Conservation (phyloP, 2,329 filamentous ascomycete genomes). For the Neofusicoccum laricinum region DNA sequence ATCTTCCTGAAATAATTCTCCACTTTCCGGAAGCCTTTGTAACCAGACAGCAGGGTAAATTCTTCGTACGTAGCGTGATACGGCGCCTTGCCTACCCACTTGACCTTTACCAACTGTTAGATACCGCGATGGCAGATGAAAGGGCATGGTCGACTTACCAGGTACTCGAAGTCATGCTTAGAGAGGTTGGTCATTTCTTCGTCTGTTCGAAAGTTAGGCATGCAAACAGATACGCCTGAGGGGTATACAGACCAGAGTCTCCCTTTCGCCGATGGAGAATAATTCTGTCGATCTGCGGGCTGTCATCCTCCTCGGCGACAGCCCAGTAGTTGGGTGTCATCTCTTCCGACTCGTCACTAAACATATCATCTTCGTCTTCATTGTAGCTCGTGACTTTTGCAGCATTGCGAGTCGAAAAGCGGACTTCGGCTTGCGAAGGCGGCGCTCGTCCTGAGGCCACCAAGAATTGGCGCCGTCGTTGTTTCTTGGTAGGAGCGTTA, state of each 20-base stretch:
- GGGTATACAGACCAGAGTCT: constrained; percentile 43
- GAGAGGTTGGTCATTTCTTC: constrained; percentile 38
- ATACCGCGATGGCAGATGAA: constrained; percentile 4
- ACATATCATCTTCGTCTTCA: constrained; percentile 60
- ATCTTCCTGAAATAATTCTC: constrained; percentile 93
- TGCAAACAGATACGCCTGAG: background rate
- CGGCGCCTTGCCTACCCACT: constrained; percentile 95
- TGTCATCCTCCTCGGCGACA: constrained; percentile 68
- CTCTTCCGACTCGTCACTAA: constrained; percentile 57
- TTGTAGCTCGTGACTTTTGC: constrained; percentile 71
- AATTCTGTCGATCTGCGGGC: constrained; percentile 85
- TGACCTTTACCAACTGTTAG: constrained; percentile 59
- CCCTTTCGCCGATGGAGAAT: constrained; percentile 81
- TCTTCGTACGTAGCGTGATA: constrained; percentile 95
- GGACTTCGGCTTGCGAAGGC: constrained; percentile 72
- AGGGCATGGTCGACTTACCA: constrained; percentile 39
- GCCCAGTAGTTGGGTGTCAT: constrained; percentile 69
- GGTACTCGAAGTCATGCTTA: constrained; percentile 82
- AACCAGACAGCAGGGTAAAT: constrained; percentile 68
- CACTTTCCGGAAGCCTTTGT: constrained; percentile 80
- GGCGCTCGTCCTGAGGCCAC: constrained; percentile 58
- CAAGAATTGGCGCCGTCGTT: constrained; percentile 67
- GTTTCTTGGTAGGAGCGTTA: constrained; percentile 67
- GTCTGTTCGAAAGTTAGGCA: constrained; percentile 28
- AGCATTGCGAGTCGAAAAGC: constrained; percentile 85